Base-by-base conservation (phyloP, 495 filamentous ascomycete genomes). In the Aspergillus campestris region DNA sequence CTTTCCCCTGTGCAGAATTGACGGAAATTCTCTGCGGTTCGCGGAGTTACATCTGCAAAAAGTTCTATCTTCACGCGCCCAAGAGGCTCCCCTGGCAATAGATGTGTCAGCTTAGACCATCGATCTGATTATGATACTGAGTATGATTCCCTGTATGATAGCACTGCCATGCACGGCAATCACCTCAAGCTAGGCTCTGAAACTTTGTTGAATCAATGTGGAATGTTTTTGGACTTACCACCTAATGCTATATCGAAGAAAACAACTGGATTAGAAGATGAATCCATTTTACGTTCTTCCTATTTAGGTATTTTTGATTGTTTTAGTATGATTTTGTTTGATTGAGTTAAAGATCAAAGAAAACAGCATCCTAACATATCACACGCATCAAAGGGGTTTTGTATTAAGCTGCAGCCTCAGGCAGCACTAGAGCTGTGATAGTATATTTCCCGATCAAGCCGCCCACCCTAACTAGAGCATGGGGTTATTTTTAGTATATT, bases 1-100 rank as follows among this genome's bases (percentile, higher is more conserved):
- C 73, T 83, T 68, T 97, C 92, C 48, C 92, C 94, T 0, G 89
- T 97, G 66, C 94, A 97, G 67, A 94, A 94, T 59, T 94, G 87
- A 10, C 91, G 86, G 63, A 98, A 96, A 67, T 98, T 97, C 66
- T 96, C 92, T 12, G 91, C 89, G 6, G 92, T 97, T 49, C 81
- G 79, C 29, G 92, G 94, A 0, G 86, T 86, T 7, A 82, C 69
- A 59, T 92, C 74, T 34, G 83, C 80, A 73, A 90, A 96, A 48
- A 98, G 83, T 65, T 96, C 87, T 62, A 98, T 90, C 56, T 89
- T 92, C 51, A 98, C 81, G 29, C 91, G 82, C 47, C 94, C 94
- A 13, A 98, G 78, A 15, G 88, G 80, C 53, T 96, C 89, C 33
- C 89, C 91, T 95, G 40, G 47, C 36, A 11, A 14, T 35, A 24